Evolutionary conservation across 129 eudicot genomes (phyloP).

Genomic region (Pittosporum tobira): DNA sequence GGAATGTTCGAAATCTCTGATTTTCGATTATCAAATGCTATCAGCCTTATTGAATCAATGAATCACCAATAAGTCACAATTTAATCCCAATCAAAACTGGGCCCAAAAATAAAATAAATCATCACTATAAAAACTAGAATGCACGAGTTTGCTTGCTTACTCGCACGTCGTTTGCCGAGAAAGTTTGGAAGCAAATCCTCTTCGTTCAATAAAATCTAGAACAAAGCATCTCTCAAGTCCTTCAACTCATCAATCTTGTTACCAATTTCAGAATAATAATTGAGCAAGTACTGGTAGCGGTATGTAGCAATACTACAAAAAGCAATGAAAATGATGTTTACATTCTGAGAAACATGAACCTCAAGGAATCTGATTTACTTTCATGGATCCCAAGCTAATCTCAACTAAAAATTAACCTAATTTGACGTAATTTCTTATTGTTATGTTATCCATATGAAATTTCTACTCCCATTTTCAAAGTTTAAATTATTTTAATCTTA

Average conservation of each 20-base stretch:
- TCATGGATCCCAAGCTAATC: background rate
- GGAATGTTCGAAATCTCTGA: slow-evolving; percentile 32
- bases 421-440: too few species aligned
- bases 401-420: background rate
- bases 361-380: too few species aligned
- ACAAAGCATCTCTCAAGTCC: slow-evolving; percentile 68
- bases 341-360: background rate
- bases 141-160: slow-evolving; percentile 35
- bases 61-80: background rate
- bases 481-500: too few species aligned
- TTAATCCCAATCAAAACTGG: background rate
- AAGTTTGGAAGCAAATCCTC: slow-evolving; percentile 67
- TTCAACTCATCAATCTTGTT: slow-evolving; percentile 61
- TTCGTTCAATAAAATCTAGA: slow-evolving; percentile 74
- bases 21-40: slow-evolving; percentile 78
- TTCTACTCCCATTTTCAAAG: too few species aligned
- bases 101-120: background rate
- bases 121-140: background rate
- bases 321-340: too few species aligned
- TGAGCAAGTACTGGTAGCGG: background rate
- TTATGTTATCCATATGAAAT: too few species aligned
- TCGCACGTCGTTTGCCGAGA: slow-evolving; percentile 46
- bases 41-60: slow-evolving; percentile 39
- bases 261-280: slow-evolving; percentile 4
- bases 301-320: background rate